Base-by-base conservation (phyloP, 441 rosid species). In the Gossypium gossypioides region DNA sequence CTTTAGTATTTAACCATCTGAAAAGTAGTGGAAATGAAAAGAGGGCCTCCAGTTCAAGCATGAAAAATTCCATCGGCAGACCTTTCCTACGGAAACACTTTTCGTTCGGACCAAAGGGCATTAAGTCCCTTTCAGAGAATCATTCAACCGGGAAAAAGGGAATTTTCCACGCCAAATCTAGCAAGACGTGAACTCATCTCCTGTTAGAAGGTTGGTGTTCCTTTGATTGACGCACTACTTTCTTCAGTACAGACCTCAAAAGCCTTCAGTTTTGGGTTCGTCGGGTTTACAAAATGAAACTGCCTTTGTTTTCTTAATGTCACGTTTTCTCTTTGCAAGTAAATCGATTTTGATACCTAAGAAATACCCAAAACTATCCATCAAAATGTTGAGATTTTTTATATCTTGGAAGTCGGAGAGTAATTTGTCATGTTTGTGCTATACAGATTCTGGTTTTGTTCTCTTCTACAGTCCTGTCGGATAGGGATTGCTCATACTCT, bases 11-110 rank as follows among this genome's bases (percentile, higher is more conserved):
- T 78, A 86, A 85, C 82, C 74, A 54, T 66, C 24, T 75, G 37
- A 79, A 81, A 78, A 69, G 78, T 68, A 76, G 75, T 58, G 75
- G 77, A 10, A 77, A 68, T 46, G 92, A 88, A 75, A 83, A 82
- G 48, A 92, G 81, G 81, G 80, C 78, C 15, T 80, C 93, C 16
- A 88, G 92, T 81, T 88, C 96, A 70, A 88, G 91, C 81, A 84
- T 58, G 82, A 92, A 82, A 85, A 76, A 84, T 81, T 77, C 96
- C 40, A 25, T 72, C 3, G 77, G 70, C 15, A 87, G 80, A 73
- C 92, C 98, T 71, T 89, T 91, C 81, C 79, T 91, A 80, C 85
- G 75, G 73, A 75, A 91, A 32, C 99, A 89, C 75, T 92, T 95
- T 60, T 91, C 96, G 7, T 86, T 91, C 62, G 93, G 91, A 66